Conservation (phyloP, 2,329 filamentous ascomycete genomes). For the Verticillium albo-atrum region DNA sequence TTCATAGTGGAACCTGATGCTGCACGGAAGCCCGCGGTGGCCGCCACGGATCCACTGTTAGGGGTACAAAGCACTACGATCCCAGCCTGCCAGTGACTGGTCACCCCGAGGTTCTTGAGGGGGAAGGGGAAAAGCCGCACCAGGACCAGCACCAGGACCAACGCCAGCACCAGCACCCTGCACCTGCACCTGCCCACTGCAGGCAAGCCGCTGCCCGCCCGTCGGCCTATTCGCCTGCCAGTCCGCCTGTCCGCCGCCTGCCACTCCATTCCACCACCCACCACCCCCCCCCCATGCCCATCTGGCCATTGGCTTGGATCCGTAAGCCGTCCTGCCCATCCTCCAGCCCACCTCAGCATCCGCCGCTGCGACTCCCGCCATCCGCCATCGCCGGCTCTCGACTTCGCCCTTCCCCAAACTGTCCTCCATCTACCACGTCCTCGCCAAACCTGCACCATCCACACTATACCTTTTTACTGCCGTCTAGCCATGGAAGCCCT, state of each 20-base stretch:
- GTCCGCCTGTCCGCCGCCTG: not conserved
- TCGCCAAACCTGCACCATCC: not conserved
- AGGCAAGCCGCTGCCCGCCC: not conserved
- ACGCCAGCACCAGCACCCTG: no score
- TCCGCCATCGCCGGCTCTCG: slow-evolving; percentile 12
- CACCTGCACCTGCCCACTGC: not conserved
- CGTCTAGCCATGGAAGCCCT: slow-evolving; percentile 29
- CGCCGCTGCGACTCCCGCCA: slow-evolving; percentile 2
- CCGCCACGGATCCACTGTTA: not conserved
- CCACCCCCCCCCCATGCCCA: not conserved
- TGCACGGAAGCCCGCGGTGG: not conserved
- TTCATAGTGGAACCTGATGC: not conserved
- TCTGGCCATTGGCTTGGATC: not conserved
- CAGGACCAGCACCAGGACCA: no score
- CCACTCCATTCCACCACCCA: not conserved
- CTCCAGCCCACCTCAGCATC: not conserved
- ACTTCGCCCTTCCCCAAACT: slow-evolving; percentile 4
- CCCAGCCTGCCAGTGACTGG: not conserved
- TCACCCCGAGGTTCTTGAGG: not conserved
- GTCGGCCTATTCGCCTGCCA: not conserved
- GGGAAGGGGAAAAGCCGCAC: not conserved
- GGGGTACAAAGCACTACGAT: not conserved
- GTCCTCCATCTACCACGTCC: slow-evolving; percentile 3
- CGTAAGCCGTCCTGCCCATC: not conserved
- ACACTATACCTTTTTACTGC: not conserved